Base-by-base conservation (phyloP, 2,329 filamentous ascomycete species). In the Apiospora saccharicola region DNA sequence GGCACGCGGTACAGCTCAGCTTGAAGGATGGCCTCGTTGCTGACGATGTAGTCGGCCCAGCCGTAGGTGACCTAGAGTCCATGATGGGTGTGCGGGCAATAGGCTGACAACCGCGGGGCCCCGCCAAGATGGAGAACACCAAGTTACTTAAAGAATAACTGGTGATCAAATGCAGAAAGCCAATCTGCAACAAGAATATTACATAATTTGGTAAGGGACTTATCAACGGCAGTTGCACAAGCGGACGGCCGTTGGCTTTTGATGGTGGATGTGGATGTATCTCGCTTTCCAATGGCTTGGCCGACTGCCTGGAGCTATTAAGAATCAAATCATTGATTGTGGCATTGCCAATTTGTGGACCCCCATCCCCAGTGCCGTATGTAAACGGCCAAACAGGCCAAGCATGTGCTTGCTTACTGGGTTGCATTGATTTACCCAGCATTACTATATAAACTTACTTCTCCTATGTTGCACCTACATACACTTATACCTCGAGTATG, bases 1-100 rank as follows among this genome's bases (percentile, higher is more conserved):
- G 89, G 76, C 91, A 93, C n/a, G 86, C 84, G 6, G 89, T 84
- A 77, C 91, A 93, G 49, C 84, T 86, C 67, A 87, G 78, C n/a
- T 72, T 72, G 51, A 70, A 70, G 19, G 51, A 68, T 16, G 72
- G 37, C 19, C 34, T 43, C 19, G 68, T 24, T 24, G 34, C 26
- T 8, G 57, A 64, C 13, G 57, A 41, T 22, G 57, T 13, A 14
- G 34, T 41, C 10, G 57, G 16, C 67, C 44, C 44, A 12, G 1
- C 44, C 26, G 26, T 37, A 19, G 67, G 67, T 26, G 44, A 49
- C 44, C 44, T 16, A 37, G 67, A 37, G 26, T 69, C 67, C 67
- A 69, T 69, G 44, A 13, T 68, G 43, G 26, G 8, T 34, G 34
- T 22, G 34, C 57, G 19, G 19, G 34, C 57, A 64, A 64, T n/a